These are phyloP conservation scores for Diaporthe sp. DNA, from an alignment of 2,329 filamentous ascomycete species.

Conservation along the genomic window DNA sequence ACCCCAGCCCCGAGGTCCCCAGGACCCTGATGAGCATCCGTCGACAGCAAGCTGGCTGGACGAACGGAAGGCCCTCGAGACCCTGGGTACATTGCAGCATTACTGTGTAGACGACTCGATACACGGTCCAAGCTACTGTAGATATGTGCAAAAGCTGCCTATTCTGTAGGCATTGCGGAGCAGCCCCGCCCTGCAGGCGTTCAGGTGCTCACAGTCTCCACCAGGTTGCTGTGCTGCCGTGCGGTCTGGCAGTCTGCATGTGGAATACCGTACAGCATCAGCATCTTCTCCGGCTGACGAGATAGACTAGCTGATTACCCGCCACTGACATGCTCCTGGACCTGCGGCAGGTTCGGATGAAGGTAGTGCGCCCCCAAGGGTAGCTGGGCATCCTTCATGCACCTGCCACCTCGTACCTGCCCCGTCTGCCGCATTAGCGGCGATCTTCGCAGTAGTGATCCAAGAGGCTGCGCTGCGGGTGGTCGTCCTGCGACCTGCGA, in stretches of 20 bases:
- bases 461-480: not conserved
- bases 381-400: slow-evolving; percentile 24
- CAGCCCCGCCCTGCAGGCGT: not conserved
- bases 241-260: not conserved
- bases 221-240: not conserved
- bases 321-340: not conserved
- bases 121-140: not conserved
- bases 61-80: slow-evolving; percentile 1
- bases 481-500: not conserved
- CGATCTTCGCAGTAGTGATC: slow-evolving; percentile 17
- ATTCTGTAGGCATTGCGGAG: not conserved
- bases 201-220: not conserved
- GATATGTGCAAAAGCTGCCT: not conserved
- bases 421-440: slow-evolving; percentile 31
- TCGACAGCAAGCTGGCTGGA: not conserved
- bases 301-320: not conserved
- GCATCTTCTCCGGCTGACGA: not conserved
- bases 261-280: not conserved
- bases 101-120: not conserved
- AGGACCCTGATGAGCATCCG: slow-evolving; percentile 29
- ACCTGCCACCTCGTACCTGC: slow-evolving; percentile 32
- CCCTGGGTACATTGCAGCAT: not conserved
- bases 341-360: slow-evolving; percentile 30
- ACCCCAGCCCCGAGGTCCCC: not conserved
- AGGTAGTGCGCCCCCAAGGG: not conserved